Evolutionary conservation across 2,329 filamentous ascomycete genomes (phyloP).

Genomic region (Cryphonectria japonica): DNA sequence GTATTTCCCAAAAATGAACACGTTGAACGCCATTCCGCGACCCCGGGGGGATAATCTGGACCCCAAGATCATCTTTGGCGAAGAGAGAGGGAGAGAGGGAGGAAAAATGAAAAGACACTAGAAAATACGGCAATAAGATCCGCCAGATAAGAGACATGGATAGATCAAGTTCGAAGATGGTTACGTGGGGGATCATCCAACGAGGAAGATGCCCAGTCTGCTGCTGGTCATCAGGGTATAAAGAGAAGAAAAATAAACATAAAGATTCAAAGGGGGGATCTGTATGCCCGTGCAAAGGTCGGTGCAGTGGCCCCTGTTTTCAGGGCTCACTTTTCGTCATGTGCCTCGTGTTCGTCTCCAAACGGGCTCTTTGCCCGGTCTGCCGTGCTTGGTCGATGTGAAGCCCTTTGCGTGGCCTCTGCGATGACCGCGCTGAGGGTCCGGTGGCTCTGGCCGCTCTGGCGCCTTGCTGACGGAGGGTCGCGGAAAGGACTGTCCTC

Average conservation of each 20-base stretch:
- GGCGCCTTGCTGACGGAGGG: constrained; percentile 45
- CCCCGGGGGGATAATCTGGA: not conserved
- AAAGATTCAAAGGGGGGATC: not conserved
- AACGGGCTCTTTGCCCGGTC: constrained; percentile 54
- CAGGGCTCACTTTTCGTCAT: constrained; percentile 42
- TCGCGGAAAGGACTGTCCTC: constrained; percentile 65
- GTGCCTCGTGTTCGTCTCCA: constrained; percentile 61
- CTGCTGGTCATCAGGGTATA: constrained; percentile 12
- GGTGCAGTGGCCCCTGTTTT: not conserved
- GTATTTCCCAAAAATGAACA: constrained; percentile 17
- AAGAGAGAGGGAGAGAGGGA: not conserved
- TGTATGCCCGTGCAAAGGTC: constrained; percentile 3
- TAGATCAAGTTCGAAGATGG: not conserved
- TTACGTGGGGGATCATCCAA: not conserved
- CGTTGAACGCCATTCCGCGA: constrained; percentile 15
- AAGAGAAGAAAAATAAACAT: not conserved
- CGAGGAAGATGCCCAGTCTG: not conserved
- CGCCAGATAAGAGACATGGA: constrained; percentile 4
- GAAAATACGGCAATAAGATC: constrained; percentile 11
- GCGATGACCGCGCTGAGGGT: constrained; percentile 61
- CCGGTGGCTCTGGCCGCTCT: constrained; percentile 49
- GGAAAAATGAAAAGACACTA: constrained; percentile 8
- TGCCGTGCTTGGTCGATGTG: constrained; percentile 39
- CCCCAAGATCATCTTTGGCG: constrained; percentile 11
- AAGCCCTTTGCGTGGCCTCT: constrained; percentile 50